Evolutionary conservation across 495 filamentous ascomycete species (phyloP).

Genomic region (Talaromyces nanjingensis): DNA sequence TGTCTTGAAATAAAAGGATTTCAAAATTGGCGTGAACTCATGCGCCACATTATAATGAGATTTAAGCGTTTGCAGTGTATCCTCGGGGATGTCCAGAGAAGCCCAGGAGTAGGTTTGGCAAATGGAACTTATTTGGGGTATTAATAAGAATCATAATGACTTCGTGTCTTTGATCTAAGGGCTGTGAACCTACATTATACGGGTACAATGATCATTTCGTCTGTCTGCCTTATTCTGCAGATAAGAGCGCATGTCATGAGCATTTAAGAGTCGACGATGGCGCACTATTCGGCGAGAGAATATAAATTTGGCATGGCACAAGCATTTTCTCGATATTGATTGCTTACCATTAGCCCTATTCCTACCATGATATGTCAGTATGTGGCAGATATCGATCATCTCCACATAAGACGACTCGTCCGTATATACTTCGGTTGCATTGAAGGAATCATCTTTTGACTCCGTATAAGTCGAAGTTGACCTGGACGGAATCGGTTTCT

Average conservation of each 20-base stretch:
- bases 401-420: not conserved
- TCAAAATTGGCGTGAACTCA: conserved; percentile 26
- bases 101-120: conserved; percentile 34
- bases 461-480: not conserved
- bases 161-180: not conserved
- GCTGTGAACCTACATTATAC: not conserved
- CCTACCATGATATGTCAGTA: not conserved
- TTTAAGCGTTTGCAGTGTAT: conserved; percentile 25
- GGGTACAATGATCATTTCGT: not conserved
- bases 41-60: conserved; percentile 18
- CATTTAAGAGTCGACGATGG: not conserved
- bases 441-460: not conserved
- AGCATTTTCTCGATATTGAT: not conserved
- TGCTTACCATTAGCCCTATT: not conserved
- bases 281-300: too few relatives aligned
- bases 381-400: not conserved
- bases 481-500: not conserved
- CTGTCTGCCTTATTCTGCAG: not conserved
- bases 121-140: conserved; percentile 26
- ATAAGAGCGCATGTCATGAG: not conserved
- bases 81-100: conserved; percentile 26
- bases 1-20: conserved; percentile 33
- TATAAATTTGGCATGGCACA: too few relatives aligned
- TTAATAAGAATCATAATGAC: not conserved
- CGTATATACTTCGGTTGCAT: not conserved